phyloP scores from a whole-genome alignment of 2,329 filamentous ascomycete genomes.

The Fusarium clavum region DNA sequence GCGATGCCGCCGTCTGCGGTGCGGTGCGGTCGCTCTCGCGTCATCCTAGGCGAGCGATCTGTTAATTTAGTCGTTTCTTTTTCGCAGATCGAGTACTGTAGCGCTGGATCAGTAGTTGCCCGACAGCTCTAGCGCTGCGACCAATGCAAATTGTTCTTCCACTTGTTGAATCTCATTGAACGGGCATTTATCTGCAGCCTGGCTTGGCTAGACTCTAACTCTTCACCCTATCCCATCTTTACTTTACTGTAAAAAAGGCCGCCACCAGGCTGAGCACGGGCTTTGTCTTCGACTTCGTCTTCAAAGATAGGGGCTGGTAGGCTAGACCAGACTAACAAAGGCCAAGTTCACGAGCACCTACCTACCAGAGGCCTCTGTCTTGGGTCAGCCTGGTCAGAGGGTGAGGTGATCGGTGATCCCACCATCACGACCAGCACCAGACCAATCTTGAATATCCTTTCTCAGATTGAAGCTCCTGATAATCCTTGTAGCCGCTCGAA shows the following conservation, averaged over 20 bases:
- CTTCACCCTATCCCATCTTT: constrained; percentile 22
- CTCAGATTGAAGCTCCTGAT: constrained; percentile 9
- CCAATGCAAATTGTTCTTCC: constrained; percentile 22
- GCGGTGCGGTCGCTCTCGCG: constrained; percentile 17
- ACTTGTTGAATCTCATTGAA: constrained; percentile 29
- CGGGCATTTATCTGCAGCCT: constrained; percentile 26
- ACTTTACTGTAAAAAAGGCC: constrained; percentile 24
- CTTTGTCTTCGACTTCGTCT: constrained; percentile 6
- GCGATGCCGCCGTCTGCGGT: constrained; percentile 12
- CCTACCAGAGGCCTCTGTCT: constrained; percentile 10
- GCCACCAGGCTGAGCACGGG: constrained; percentile 36
- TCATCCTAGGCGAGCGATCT: constrained; percentile 34
- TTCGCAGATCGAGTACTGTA: constrained; percentile 9
- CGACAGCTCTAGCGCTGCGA: constrained; percentile 27
- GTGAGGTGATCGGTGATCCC: constrained; percentile 46
- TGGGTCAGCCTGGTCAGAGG: constrained; percentile 24
- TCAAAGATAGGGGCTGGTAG: constrained; percentile 40
- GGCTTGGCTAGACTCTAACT: constrained; percentile 29
- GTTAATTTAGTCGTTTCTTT: constrained; percentile 35
- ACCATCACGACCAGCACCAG: constrained; percentile 40
- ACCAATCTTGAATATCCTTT: constrained; percentile 32
- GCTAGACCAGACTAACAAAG: background rate
- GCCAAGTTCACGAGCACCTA: constrained; percentile 22
- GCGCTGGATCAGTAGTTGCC: constrained; percentile 8
- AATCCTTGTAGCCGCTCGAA: constrained; percentile 36